Evolutionary conservation across 371 early-diverging fungal genomes (phyloP).

Genomic region (Rhizopus delemar): DNA sequence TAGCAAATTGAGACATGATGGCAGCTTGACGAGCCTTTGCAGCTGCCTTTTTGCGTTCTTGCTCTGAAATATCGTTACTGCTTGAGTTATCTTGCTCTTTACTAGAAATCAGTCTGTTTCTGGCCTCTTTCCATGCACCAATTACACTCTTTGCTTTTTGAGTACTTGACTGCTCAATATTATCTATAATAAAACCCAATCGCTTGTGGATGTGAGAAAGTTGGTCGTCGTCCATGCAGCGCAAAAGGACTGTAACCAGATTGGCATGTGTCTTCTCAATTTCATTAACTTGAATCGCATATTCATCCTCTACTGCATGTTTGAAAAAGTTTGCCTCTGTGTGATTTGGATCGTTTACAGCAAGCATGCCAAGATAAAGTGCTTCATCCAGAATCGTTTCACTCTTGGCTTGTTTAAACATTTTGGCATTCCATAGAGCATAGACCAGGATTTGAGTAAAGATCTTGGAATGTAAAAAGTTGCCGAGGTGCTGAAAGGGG

Average conservation of each 20-base stretch:
- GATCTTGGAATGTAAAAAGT: conserved; percentile 67
- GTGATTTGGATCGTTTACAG: conserved; percentile 69
- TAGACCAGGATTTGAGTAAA: conserved; percentile 77
- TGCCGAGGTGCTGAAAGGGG: conserved; percentile 70
- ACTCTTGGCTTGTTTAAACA: conserved; percentile 52
- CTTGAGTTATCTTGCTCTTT: neutral
- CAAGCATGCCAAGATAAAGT: conserved; percentile 75
- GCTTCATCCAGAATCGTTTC: conserved; percentile 75
- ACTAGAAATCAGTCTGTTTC: conserved; percentile 14
- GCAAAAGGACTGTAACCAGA: conserved; percentile 42
- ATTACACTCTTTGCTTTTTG: conserved; percentile 50
- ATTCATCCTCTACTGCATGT: conserved; percentile 44
- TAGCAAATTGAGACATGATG: conserved; percentile 90
- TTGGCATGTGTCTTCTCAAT: conserved; percentile 34
- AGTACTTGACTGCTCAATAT: conserved; percentile 34
- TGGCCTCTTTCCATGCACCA: conserved; percentile 43
- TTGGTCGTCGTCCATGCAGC: conserved; percentile 41
- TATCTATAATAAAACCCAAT: conserved; percentile 55
- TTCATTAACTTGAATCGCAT: conserved; percentile 39
- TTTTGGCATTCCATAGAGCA: conserved; percentile 72
- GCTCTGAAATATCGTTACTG: conserved; percentile 42
- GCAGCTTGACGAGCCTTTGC: conserved; percentile 86
- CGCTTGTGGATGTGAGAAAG: conserved; percentile 56
- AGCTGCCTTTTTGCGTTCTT: conserved; percentile 75
- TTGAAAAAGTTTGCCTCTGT: conserved; percentile 45